These are phyloP conservation scores for Mortierella sp. DNA, from an alignment of 371 early-diverging fungal species.

Conservation along the genomic window DNA sequence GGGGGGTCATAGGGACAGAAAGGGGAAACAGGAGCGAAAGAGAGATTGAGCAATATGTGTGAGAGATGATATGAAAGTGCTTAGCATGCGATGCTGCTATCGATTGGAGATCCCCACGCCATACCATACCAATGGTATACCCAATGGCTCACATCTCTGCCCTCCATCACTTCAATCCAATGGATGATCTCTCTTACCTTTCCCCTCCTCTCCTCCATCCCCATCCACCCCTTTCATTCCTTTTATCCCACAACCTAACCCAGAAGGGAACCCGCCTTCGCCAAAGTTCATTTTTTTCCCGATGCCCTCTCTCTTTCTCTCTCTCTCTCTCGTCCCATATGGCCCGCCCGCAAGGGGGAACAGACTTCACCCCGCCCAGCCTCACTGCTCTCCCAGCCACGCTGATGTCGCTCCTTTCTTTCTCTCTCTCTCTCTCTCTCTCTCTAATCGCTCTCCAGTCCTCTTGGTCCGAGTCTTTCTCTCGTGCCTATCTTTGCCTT, in stretches of 20 bases:
- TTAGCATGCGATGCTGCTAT: too few relatives aligned
- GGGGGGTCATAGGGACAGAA: too few relatives aligned
- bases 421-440: not conserved
- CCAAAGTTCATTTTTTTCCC: slow-evolving; percentile 12
- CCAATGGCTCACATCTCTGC: too few relatives aligned
- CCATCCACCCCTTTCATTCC: not conserved
- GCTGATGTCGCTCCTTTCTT: slow-evolving; percentile 1
- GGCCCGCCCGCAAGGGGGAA: not conserved
- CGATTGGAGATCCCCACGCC: too few relatives aligned
- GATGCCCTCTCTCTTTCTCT: not conserved
- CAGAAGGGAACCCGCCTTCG: not conserved
- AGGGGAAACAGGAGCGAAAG: too few relatives aligned
- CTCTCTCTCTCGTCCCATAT: too few relatives aligned
- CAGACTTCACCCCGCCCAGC: not conserved
- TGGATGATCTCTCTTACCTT: not conserved
- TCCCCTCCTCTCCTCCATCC: not conserved
- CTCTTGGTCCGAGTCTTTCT: slow-evolving; percentile 5
- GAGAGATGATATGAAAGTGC: too few relatives aligned
- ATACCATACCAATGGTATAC: too few relatives aligned
- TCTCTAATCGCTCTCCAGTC: not conserved
- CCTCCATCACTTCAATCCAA: too few relatives aligned
- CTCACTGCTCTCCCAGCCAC: slow-evolving; percentile 2
- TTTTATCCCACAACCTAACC: not conserved
- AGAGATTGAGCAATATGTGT: too few relatives aligned
- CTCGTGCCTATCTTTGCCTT: not conserved